Conservation (phyloP, 2,329 filamentous ascomycete species). For the Clarireedia monteithiana region DNA sequence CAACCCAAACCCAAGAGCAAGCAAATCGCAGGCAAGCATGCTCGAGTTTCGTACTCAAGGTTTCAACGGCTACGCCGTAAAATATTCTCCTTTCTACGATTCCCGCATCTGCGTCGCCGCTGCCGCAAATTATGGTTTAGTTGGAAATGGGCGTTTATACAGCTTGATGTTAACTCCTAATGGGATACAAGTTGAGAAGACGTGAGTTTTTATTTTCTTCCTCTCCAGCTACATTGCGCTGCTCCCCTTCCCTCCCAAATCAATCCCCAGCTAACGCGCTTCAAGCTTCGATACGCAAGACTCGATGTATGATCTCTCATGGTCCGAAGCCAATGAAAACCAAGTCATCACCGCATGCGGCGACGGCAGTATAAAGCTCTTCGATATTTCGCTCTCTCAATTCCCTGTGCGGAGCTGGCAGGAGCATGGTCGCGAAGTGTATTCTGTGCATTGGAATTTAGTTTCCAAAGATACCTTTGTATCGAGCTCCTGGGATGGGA, state of each 20-base stretch:
- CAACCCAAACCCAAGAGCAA: not conserved
- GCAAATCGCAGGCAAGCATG: slow-evolving; percentile 43
- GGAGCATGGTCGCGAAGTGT: slow-evolving; percentile 89
- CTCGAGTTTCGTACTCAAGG: slow-evolving; percentile 90
- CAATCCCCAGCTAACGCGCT: not conserved
- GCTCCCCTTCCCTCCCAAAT: too few relatives aligned
- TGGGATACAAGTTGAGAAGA: slow-evolving; percentile 79
- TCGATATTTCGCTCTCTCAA: slow-evolving; percentile 69
- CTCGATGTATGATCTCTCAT: slow-evolving; percentile 87
- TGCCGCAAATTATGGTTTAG: slow-evolving; percentile 93
- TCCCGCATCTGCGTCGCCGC: slow-evolving; percentile 83
- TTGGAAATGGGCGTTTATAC: slow-evolving; percentile 89
- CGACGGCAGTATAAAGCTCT: slow-evolving; percentile 91
- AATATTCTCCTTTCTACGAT: slow-evolving; percentile 98
- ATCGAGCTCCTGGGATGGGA: slow-evolving; percentile 92
- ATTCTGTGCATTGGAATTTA: slow-evolving; percentile 88
- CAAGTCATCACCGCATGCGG: slow-evolving; percentile 84
- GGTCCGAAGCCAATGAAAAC: slow-evolving; percentile 95
- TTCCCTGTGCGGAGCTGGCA: slow-evolving; percentile 90
- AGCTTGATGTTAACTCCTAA: slow-evolving; percentile 74
- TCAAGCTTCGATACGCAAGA: slow-evolving; percentile 94
- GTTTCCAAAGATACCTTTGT: slow-evolving; percentile 85
- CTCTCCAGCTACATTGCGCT: not conserved
- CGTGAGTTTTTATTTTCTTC: slow-evolving; percentile 38
- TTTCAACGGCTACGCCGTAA: slow-evolving; percentile 93